phyloP scores from a whole-genome alignment of 1,284 basidiomycete genomes.

The Puccinia brachypodii region DNA sequence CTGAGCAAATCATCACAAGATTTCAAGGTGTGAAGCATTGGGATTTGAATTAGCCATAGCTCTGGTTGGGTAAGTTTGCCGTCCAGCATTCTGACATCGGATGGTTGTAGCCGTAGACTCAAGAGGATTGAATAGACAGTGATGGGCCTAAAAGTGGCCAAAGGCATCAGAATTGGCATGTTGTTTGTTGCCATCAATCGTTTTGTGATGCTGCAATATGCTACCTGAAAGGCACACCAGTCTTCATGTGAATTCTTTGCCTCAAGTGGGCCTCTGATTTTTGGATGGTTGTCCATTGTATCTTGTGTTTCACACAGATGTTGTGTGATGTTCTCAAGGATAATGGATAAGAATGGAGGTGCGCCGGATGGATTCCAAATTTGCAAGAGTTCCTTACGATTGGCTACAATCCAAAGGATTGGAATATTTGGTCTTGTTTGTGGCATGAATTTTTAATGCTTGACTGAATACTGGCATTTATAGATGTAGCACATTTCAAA shows the following conservation, averaged over 20 bases:
- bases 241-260: slow-evolving; percentile 4
- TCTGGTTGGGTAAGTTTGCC: background rate
- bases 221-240: background rate
- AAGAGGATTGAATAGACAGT: background rate
- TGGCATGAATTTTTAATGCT: too few species aligned
- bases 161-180: background rate
- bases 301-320: too few species aligned
- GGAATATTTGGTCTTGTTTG: too few species aligned
- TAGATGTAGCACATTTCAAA: too few species aligned
- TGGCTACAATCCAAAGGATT: too few species aligned
- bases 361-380: too few species aligned
- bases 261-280: too few species aligned
- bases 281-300: too few species aligned
- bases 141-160: background rate
- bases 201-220: background rate
- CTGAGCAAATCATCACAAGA: background rate
- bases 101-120: background rate
- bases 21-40: background rate
- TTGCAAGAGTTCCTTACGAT: too few species aligned
- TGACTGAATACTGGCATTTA: too few species aligned
- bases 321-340: too few species aligned
- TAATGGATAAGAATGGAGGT: too few species aligned
- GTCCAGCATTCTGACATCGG: background rate
- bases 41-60: background rate
- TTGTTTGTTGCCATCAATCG: background rate